A percentile compares a stretch with the other conserved stretches of the same genome.
Evolutionary conservation across 2,329 filamentous ascomycete species (phyloP).

Genomic region (Camillea tinctor): DNA sequence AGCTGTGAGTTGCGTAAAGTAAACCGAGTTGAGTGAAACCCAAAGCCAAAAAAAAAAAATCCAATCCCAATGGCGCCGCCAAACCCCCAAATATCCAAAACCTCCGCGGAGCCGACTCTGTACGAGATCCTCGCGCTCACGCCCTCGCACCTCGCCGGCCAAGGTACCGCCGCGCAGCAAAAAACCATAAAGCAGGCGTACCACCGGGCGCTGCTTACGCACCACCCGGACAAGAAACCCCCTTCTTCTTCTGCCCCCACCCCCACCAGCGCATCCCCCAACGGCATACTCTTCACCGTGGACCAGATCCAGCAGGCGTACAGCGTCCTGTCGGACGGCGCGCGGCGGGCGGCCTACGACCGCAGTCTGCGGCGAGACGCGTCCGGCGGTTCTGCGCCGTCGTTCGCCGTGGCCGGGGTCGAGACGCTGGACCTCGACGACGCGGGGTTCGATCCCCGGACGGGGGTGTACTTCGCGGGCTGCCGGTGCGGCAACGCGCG

Average conservation of each 20-base stretch:
- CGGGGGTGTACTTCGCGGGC: conserved; percentile 51
- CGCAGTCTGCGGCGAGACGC: conserved; percentile 40
- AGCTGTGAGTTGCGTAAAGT: too few species aligned
- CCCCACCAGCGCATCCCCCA: conserved; percentile 7
- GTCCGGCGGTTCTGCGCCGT: conserved; percentile 13
- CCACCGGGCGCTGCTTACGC: conserved; percentile 60
- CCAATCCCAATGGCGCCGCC: conserved; percentile 26
- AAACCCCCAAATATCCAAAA: conserved; percentile 27
- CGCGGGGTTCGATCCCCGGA: conserved; percentile 50
- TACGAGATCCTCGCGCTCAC: conserved; percentile 62
- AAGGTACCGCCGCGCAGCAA: conserved; percentile 43
- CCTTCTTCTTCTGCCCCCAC: background rate
- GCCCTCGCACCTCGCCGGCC: conserved; percentile 44
- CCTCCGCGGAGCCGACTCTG: conserved; percentile 44
- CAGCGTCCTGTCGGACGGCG: conserved; percentile 51
- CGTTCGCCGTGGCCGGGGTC: conserved; percentile 43
- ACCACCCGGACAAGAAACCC: conserved; percentile 62
- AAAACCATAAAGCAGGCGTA: conserved; percentile 59
- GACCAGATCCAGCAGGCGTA: conserved; percentile 65
- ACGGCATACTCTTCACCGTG: conserved; percentile 46
- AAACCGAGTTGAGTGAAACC: too few species aligned
- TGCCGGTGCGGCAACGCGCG: conserved; percentile 65
- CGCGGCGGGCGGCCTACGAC: conserved; percentile 54
- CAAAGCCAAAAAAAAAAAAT: too few species aligned
- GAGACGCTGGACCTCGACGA: conserved; percentile 67